A percentile compares a stretch with the other conserved stretches of the same genome.
phyloP scores from a whole-genome alignment of 768 basidiomycete genomes.

The Inosperma sp. region DNA sequence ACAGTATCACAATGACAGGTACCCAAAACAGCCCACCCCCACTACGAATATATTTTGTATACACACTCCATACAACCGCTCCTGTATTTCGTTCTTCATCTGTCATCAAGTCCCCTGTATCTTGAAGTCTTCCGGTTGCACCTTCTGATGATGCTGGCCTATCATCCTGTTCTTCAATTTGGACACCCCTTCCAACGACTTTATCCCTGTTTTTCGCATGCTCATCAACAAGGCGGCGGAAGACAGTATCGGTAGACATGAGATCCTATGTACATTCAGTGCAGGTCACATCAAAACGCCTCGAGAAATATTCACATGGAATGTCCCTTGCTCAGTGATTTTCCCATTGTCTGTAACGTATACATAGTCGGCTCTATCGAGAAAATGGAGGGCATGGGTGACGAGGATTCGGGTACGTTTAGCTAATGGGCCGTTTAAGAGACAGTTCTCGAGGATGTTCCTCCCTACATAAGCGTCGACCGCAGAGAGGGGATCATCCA shows the following conservation, averaged over 20 bases:
- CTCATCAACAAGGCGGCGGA: slow-evolving; percentile 52
- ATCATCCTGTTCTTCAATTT: background rate
- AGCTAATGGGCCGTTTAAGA: slow-evolving; percentile 49
- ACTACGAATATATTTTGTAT: slow-evolving; percentile 42
- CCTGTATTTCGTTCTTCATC: slow-evolving; percentile 56
- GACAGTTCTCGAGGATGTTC: slow-evolving; percentile 56
- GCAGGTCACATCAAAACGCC: background rate
- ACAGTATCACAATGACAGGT: slow-evolving; percentile 40
- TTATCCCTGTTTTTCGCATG: slow-evolving; percentile 42
- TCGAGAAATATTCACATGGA: slow-evolving; percentile 32
- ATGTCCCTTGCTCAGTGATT: slow-evolving; percentile 62
- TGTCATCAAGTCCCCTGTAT: slow-evolving; percentile 37
- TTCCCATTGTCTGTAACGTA: slow-evolving; percentile 57
- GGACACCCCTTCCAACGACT: slow-evolving; percentile 11
- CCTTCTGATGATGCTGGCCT: background rate
- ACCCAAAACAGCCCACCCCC: slow-evolving; percentile 49
- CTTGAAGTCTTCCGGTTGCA: background rate
- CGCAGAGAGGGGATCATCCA: slow-evolving; percentile 80
- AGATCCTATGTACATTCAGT: slow-evolving; percentile 34
- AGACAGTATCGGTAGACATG: slow-evolving; percentile 39
- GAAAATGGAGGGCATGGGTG: slow-evolving; percentile 55
- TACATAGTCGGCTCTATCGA: slow-evolving; percentile 58
- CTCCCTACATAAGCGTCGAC: slow-evolving; percentile 76
- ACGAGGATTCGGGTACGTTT: slow-evolving; percentile 57
- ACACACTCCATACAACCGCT: slow-evolving; percentile 46